These are phyloP conservation scores for Chalara sp. DNA, from an alignment of 2,329 filamentous ascomycete species.

Conservation along the genomic window DNA sequence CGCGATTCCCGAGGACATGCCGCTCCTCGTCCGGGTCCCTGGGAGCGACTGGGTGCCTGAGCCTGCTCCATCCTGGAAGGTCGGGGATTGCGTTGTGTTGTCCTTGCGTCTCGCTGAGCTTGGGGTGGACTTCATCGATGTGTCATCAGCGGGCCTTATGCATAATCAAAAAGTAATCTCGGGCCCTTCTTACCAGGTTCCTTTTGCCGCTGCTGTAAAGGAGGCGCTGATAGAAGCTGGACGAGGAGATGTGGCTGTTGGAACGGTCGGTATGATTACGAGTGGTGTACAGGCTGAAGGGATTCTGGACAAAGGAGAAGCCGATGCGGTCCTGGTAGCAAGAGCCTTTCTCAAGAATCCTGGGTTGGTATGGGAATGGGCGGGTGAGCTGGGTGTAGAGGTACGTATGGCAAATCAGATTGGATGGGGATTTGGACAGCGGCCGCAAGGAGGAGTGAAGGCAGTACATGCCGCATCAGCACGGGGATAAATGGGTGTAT, in stretches of 20 bases:
- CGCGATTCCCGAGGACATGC: constrained; percentile 57
- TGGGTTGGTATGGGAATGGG: constrained; percentile 47
- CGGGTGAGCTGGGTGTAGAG: constrained; percentile 43
- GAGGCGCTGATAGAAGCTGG: constrained; percentile 55
- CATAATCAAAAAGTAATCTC: constrained; percentile 46
- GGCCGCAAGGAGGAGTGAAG: too few species aligned
- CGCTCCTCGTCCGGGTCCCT: constrained; percentile 65
- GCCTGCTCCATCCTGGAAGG: constrained; percentile 53
- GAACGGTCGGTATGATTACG: constrained; percentile 42
- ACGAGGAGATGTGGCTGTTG: constrained; percentile 43
- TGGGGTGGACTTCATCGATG: constrained; percentile 70
- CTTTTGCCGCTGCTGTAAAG: constrained; percentile 63
- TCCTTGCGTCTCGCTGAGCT: constrained; percentile 53
- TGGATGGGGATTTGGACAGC: constrained; percentile 42
- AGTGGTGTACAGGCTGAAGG: constrained; percentile 39
- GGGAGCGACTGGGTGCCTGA: constrained; percentile 68
- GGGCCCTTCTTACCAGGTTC: constrained; percentile 62
- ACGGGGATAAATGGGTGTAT: too few species aligned
- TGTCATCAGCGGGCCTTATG: constrained; percentile 61
- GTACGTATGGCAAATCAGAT: constrained; percentile 47
- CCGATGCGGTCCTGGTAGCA: constrained; percentile 39
- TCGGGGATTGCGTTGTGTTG: constrained; percentile 56
- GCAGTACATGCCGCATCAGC: too few species aligned
- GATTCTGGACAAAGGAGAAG: constrained; percentile 40
- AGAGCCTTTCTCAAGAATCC: constrained; percentile 54